Evolutionary conservation across 768 basidiomycete species (phyloP).

Genomic region (Kwoniella bestiolae): DNA sequence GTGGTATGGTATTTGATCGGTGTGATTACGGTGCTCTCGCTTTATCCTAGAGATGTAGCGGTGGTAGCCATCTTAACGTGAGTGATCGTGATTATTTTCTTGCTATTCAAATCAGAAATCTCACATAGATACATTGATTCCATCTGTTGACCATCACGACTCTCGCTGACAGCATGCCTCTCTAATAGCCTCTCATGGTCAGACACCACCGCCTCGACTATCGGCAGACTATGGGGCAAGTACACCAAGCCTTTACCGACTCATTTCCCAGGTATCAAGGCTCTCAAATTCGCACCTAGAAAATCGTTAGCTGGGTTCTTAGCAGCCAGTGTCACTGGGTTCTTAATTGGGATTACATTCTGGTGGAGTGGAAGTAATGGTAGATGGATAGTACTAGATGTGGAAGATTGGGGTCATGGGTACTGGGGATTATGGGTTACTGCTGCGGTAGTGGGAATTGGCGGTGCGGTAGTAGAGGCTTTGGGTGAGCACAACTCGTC

Average conservation of each 20-base stretch:
- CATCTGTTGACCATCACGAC: neutral
- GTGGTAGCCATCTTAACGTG: constrained; percentile 88
- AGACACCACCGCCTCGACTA: constrained; percentile 88
- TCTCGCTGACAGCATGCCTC: neutral
- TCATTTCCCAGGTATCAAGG: constrained; percentile 57
- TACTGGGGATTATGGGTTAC: constrained; percentile 64
- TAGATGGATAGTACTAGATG: constrained; percentile 48
- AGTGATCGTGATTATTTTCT: no score
- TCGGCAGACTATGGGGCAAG: constrained; percentile 83
- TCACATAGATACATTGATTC: no score
- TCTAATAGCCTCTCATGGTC: constrained; percentile 83
- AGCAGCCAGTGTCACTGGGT: constrained; percentile 75
- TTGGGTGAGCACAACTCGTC: constrained; percentile 66
- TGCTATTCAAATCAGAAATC: no score
- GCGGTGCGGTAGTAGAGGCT: constrained; percentile 85
- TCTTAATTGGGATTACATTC: constrained; percentile 69
- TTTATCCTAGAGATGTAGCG: constrained; percentile 84
- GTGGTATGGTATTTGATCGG: constrained; percentile 91
- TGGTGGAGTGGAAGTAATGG: constrained; percentile 61
- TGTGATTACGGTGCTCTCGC: constrained; percentile 72
- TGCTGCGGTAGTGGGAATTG: constrained; percentile 68
- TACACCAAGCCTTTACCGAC: constrained; percentile 68
- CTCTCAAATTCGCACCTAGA: constrained; percentile 73
- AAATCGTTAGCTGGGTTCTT: constrained; percentile 85
- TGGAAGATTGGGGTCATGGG: constrained; percentile 22